Evolutionary conservation across 495 filamentous ascomycete genomes (phyloP).

Genomic region (Neurospora sp.): DNA sequence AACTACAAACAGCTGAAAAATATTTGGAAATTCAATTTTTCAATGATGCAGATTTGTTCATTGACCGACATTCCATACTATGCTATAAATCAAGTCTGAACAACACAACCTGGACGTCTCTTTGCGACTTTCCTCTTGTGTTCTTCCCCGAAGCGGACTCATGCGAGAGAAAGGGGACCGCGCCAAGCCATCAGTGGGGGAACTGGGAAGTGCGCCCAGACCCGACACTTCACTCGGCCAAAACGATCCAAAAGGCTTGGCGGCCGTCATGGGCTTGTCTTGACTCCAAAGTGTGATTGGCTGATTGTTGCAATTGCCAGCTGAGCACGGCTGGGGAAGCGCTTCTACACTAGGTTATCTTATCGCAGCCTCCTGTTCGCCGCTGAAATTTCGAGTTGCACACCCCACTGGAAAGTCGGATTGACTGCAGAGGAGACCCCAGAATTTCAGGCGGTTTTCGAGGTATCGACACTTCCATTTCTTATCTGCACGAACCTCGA

Average conservation of each 20-base stretch:
- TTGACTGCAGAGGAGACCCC: background rate
- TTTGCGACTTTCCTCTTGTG: background rate
- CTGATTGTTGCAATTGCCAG: background rate
- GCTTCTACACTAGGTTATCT: constrained; percentile 1
- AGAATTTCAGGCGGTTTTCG: background rate
- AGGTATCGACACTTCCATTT: background rate
- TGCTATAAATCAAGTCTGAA: background rate
- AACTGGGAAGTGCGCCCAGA: background rate
- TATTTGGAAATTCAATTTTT: background rate
- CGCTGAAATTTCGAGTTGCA: constrained; percentile 15
- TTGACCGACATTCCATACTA: background rate
- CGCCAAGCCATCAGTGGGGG: background rate
- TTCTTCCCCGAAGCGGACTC: background rate
- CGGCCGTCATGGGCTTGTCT: constrained; percentile 15
- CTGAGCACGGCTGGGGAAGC: background rate
- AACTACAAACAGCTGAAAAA: background rate
- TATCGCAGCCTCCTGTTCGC: constrained; percentile 6
- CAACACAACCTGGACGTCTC: background rate
- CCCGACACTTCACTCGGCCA: background rate
- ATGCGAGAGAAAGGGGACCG: background rate
- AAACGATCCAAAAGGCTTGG: constrained; percentile 15
- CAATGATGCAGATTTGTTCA: background rate
- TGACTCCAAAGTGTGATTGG: background rate
- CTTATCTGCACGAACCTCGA: background rate
- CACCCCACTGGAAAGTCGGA: background rate